A percentile compares a stretch with the other conserved stretches of the same genome.
Evolutionary conservation across 805 yeast species (phyloP).

Genomic region (Ogataea methanolica): DNA sequence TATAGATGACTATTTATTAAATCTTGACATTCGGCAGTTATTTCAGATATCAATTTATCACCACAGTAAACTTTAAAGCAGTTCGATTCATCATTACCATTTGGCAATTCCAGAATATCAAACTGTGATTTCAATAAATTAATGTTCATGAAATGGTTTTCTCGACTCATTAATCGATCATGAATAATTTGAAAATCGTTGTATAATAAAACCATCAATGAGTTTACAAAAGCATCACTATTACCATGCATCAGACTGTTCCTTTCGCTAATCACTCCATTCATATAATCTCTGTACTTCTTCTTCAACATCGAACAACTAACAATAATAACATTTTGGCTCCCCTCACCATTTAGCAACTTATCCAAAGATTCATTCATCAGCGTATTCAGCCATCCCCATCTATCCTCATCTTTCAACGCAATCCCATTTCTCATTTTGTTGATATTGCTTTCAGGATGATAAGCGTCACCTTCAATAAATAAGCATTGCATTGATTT

Average conservation of each 20-base stretch:
- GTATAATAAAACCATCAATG: constrained; percentile 63
- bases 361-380: constrained; percentile 34
- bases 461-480: constrained; percentile 83
- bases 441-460: constrained; percentile 62
- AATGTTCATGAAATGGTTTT: constrained; percentile 82
- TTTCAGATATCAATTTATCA: constrained; percentile 9
- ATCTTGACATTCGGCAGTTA: constrained; percentile 10
- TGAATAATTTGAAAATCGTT: constrained; percentile 59
- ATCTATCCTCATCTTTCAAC: constrained; percentile 82
- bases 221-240: constrained; percentile 26
- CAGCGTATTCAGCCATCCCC: constrained; percentile 76
- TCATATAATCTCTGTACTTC: constrained; percentile 62
- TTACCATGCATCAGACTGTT: constrained; percentile 9
- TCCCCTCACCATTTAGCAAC: constrained; percentile 27
- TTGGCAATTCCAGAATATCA: constrained; percentile 69
- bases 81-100: constrained; percentile 10
- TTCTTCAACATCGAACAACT: constrained; percentile 85
- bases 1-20: neutral
- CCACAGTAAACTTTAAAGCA: constrained; percentile 18
- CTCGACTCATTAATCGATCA: constrained; percentile 56
- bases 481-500: constrained; percentile 45
- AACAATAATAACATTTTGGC: constrained; percentile 42
- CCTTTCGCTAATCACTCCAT: constrained; percentile 23
- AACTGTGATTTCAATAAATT: constrained; percentile 81
- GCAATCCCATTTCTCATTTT: constrained; percentile 85